These are phyloP conservation scores for Suhomyces atakaporum DNA, from an alignment of 1,139 yeast species.

Conservation along the genomic window DNA sequence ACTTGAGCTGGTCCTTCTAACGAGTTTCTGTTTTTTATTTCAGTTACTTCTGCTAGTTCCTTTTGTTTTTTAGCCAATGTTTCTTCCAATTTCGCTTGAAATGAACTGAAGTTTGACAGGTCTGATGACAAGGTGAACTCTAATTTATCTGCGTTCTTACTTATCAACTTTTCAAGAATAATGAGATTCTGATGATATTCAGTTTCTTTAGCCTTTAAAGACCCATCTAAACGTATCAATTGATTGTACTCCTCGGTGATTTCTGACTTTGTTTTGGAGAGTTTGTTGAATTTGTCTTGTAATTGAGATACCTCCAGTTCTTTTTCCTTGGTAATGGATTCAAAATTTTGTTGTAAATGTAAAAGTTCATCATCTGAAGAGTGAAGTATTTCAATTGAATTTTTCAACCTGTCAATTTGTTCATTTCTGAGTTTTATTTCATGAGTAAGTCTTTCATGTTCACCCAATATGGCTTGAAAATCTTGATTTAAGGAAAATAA, in stretches of 20 bases:
- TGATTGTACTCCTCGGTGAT: slow-evolving; percentile 40
- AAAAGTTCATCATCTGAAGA: slow-evolving; percentile 50
- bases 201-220: slow-evolving; percentile 50
- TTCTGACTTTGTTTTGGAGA: slow-evolving; percentile 20
- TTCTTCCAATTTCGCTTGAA: background rate
- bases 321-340: slow-evolving; percentile 26
- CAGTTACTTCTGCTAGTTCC: slow-evolving; percentile 11
- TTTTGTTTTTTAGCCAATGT: slow-evolving; percentile 17
- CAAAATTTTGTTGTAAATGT: slow-evolving; percentile 55
- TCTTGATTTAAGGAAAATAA: slow-evolving; percentile 79
- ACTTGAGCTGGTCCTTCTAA: slow-evolving; percentile 12
- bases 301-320: slow-evolving; percentile 34
- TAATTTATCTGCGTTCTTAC: slow-evolving; percentile 1
- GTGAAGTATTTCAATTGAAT: slow-evolving; percentile 47
- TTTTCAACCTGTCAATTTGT: slow-evolving; percentile 50
- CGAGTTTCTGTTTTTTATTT: slow-evolving; percentile 8
- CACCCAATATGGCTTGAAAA: slow-evolving; percentile 71
- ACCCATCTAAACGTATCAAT: slow-evolving; percentile 61
- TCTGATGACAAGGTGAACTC: background rate
- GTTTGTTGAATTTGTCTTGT: slow-evolving; percentile 14
- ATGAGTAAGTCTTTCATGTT: slow-evolving; percentile 58
- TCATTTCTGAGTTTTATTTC: slow-evolving; percentile 46
- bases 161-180: slow-evolving; percentile 20
- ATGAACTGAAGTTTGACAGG: slow-evolving; percentile 1
- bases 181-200: slow-evolving; percentile 31